Evolutionary conservation across 108 stramenopile species (phyloP).

Genomic region (Discostella stelligeroides): DNA sequence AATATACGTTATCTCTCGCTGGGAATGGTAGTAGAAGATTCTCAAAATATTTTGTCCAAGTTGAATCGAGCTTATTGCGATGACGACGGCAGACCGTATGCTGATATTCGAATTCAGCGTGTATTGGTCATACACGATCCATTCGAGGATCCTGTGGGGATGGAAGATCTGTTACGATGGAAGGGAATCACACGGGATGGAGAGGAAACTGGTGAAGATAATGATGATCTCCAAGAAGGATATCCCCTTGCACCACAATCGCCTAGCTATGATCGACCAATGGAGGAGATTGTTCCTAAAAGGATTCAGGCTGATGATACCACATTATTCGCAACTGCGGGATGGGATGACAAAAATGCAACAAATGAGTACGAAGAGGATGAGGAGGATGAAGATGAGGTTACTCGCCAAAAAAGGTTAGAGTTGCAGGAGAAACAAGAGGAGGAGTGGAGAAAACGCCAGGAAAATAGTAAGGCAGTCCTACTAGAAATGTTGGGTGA

Average conservation of each 20-base stretch:
- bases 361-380: constrained; percentile 36
- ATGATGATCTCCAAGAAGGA: constrained; percentile 30
- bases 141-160: constrained; percentile 77
- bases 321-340: constrained; percentile 46
- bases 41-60: constrained; percentile 79
- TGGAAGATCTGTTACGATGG: constrained; percentile 54
- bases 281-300: constrained; percentile 75
- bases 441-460: constrained; percentile 59
- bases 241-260: constrained; percentile 55
- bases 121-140: constrained; percentile 94
- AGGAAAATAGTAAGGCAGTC: constrained; percentile 80
- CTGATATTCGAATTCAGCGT: constrained; percentile 92
- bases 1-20: constrained; percentile 69
- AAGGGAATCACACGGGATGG: constrained; percentile 34
- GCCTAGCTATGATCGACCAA: constrained; percentile 75
- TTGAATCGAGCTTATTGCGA: constrained; percentile 90
- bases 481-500: constrained; percentile 99
- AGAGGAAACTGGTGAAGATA: constrained; percentile 7
- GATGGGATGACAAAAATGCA: constrained; percentile 53
- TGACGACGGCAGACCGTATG: constrained; percentile 91
- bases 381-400: constrained; percentile 52
- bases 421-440: constrained; percentile 66
- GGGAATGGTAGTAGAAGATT: constrained; percentile 92
- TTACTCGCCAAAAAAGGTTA: constrained; percentile 20
- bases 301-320: constrained; percentile 72